A percentile compares a stretch with the other conserved stretches of the same genome.
phyloP scores from a whole-genome alignment of 768 basidiomycete genomes.

The Rhodosporidiobolus odoratus region DNA sequence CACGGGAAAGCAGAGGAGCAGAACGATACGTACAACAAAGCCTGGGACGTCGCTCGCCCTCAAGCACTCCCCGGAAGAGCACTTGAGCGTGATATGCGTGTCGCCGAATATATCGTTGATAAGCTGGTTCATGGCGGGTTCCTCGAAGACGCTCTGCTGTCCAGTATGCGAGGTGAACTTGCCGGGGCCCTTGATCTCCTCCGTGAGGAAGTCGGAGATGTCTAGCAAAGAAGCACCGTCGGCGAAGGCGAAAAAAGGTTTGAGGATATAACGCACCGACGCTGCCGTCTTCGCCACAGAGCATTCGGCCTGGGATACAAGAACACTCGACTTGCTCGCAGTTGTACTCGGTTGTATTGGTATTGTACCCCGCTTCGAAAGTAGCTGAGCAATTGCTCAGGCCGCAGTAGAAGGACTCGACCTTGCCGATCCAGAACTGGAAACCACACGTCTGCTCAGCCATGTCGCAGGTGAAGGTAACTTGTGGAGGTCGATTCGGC shows the following conservation, averaged over 20 bases:
- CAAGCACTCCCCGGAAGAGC: slow-evolving; percentile 86
- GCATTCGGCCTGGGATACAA: slow-evolving; percentile 87
- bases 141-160: slow-evolving; percentile 79
- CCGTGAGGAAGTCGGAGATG: slow-evolving; percentile 83
- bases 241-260: neutral
- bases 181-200: slow-evolving; percentile 87
- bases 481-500: slow-evolving; percentile 85
- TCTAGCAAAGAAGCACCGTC: slow-evolving; percentile 51
- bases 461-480: slow-evolving; percentile 86
- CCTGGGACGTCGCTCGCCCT: slow-evolving; percentile 91
- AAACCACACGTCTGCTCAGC: slow-evolving; percentile 67
- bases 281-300: slow-evolving; percentile 92
- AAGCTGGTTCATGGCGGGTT: slow-evolving; percentile 92
- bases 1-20: neutral
- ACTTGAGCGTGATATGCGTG: slow-evolving; percentile 75
- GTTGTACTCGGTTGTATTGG: slow-evolving; percentile 67
- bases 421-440: slow-evolving; percentile 94
- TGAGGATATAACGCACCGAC: slow-evolving; percentile 30
- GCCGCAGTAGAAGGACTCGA: slow-evolving; percentile 93
- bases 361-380: slow-evolving; percentile 55
- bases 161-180: slow-evolving; percentile 70
- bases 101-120: slow-evolving; percentile 94
- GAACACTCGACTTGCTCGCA: slow-evolving; percentile 82
- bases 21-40: slow-evolving; percentile 60
- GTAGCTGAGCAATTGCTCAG: slow-evolving; percentile 63